phyloP scores from a whole-genome alignment of 164 flowering plant species.

The Stephania yunnanensis region DNA sequence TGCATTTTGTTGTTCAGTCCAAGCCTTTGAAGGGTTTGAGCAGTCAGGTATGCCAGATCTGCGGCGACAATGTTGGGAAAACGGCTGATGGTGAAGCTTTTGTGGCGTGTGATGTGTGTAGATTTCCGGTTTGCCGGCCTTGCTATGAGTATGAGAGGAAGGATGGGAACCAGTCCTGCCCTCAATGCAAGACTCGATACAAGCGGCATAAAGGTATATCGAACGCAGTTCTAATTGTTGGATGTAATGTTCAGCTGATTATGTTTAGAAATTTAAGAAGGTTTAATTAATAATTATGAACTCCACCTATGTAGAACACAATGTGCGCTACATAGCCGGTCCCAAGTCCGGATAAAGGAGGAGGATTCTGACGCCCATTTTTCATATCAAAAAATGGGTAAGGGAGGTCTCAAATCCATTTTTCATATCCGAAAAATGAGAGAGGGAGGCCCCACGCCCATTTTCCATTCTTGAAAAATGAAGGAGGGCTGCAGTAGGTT shows the following conservation, averaged over 20 bases:
- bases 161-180: constrained; percentile 50
- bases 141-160: constrained; percentile 58
- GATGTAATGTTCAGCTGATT: not conserved
- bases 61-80: constrained; percentile 39
- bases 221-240: not conserved
- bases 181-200: constrained; percentile 57
- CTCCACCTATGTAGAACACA: too few relatives aligned
- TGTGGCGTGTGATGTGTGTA: constrained; percentile 51
- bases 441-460: too few relatives aligned
- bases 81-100: constrained; percentile 40
- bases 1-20: constrained; percentile 17
- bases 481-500: too few relatives aligned
- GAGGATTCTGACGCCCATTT: too few relatives aligned
- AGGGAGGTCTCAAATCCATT: too few relatives aligned
- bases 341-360: too few relatives aligned
- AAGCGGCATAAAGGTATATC: constrained; percentile 44
- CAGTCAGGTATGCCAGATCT: constrained; percentile 47
- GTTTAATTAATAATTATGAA: not conserved
- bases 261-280: not conserved
- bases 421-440: too few relatives aligned
- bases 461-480: too few relatives aligned
- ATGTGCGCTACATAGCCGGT: too few relatives aligned
- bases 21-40: constrained; percentile 30
- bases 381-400: too few relatives aligned
- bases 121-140: constrained; percentile 56